Conservation (phyloP, 1,139 yeast genomes). For the Candida gigantensis region DNA sequence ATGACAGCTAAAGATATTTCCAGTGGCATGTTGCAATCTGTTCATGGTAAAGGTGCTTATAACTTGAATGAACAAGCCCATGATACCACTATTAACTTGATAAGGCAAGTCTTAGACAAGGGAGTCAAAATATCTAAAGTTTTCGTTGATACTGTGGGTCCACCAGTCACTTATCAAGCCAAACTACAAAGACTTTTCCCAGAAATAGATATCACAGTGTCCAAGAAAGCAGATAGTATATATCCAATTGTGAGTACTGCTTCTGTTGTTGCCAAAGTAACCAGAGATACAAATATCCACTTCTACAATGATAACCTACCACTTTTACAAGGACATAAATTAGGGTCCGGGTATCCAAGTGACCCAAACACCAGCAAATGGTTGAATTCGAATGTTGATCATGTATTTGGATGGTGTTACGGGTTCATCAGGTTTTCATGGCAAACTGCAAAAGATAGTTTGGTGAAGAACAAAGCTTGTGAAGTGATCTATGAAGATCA, state of each 20-base stretch:
- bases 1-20: constrained; percentile 88
- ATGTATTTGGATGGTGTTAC: constrained; percentile 84
- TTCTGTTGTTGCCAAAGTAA: constrained; percentile 95
- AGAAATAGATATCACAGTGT: constrained; percentile 70
- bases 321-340: constrained; percentile 27
- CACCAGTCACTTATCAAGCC: constrained; percentile 79
- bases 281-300: constrained; percentile 74
- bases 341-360: constrained; percentile 95
- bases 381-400: constrained; percentile 64
- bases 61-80: constrained; percentile 96
- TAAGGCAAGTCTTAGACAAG: constrained; percentile 55
- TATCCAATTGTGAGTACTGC: constrained; percentile 95
- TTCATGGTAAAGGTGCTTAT: constrained; percentile 55
- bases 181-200: constrained; percentile 76
- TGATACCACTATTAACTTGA: constrained; percentile 82
- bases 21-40: constrained; percentile 76
- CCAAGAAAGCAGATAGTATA: constrained; percentile 94
- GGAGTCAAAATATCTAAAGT: constrained; percentile 70
- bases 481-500: constrained; percentile 44
- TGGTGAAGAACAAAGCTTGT: constrained; percentile 54
- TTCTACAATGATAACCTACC: constrained; percentile 26
- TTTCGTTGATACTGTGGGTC: constrained; percentile 96
- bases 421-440: constrained; percentile 83
- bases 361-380: constrained; percentile 83
- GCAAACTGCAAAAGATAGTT: constrained; percentile 84